These are phyloP conservation scores for Bremia lactucae DNA, from an alignment of 352 stramenopile genomes.

Conservation along the genomic window DNA sequence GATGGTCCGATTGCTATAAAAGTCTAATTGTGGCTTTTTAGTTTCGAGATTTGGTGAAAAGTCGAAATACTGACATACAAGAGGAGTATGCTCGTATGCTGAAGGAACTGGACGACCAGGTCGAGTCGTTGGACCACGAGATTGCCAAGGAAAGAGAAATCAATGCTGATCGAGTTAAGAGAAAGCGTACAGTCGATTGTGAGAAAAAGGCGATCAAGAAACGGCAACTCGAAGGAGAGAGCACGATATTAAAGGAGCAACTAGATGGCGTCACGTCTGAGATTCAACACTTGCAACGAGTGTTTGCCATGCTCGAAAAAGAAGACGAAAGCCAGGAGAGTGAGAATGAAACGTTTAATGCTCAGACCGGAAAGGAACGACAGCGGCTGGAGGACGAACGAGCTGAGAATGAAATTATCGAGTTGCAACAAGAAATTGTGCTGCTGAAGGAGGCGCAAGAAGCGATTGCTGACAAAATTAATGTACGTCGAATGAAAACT, in stretches of 20 bases:
- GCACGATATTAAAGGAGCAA: conserved; percentile 21
- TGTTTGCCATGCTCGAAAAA: conserved; percentile 33
- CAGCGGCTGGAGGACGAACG: conserved; percentile 27
- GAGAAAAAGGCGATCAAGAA: conserved; percentile 24
- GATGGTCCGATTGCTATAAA: background rate
- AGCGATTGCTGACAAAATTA: conserved; percentile 32
- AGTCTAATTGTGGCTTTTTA: conserved; percentile 8
- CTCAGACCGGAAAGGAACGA: conserved; percentile 24
- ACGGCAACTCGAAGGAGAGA: conserved; percentile 23
- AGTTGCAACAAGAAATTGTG: conserved; percentile 48
- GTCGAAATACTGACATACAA: conserved; percentile 61
- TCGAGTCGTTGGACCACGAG: conserved; percentile 34
- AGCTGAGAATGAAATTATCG: conserved; percentile 33
- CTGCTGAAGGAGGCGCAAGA: conserved; percentile 43
- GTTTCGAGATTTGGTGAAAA: conserved; percentile 56
- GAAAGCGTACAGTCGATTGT: conserved; percentile 19
- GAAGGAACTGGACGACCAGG: conserved; percentile 59
- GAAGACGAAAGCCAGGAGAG: conserved; percentile 18
- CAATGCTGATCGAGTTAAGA: conserved; percentile 20
- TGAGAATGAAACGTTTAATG: conserved; percentile 11
- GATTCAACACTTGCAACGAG: conserved; percentile 40
- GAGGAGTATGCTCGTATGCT: conserved; percentile 69
- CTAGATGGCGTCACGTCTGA: conserved; percentile 35
- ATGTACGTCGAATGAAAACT: conserved; percentile 17
- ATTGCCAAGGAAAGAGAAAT: conserved; percentile 29